Evolutionary conservation across 1,284 basidiomycete genomes (phyloP).

Genomic region (Boletus holoroseus): DNA sequence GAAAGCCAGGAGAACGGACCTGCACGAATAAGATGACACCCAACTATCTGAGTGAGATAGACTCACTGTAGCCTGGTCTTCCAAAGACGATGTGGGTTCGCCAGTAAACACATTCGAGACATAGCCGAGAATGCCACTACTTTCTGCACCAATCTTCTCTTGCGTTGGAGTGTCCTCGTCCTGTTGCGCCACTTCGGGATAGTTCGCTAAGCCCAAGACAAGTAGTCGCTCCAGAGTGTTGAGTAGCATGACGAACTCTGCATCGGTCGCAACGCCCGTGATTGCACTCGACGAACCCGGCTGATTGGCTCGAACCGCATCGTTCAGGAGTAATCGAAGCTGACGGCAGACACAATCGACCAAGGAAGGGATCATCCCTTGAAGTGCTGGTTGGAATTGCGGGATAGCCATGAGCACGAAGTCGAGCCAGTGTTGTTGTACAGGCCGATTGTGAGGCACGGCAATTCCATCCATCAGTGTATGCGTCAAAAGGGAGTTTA

Average conservation of each 20-base stretch:
- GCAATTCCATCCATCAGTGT: constrained; percentile 80
- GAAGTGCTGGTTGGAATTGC: constrained; percentile 69
- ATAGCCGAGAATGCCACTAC: constrained; percentile 69
- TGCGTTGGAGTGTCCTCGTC: constrained; percentile 53
- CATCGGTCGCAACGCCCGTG: constrained; percentile 59
- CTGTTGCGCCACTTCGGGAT: constrained; percentile 42
- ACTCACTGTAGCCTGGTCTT: constrained; percentile 57
- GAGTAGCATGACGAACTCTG: constrained; percentile 79
- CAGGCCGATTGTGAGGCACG: constrained; percentile 61
- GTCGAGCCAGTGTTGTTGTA: constrained; percentile 94
- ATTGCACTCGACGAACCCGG: constrained; percentile 39
- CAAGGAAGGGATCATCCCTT: constrained; percentile 68
- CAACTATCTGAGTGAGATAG: neutral
- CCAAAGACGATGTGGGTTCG: constrained; percentile 44
- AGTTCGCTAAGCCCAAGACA: constrained; percentile 54
- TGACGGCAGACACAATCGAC: constrained; percentile 79
- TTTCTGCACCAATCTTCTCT: constrained; percentile 53
- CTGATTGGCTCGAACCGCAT: constrained; percentile 46
- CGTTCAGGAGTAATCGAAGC: constrained; percentile 53
- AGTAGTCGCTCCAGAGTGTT: constrained; percentile 80
- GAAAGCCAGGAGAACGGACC: constrained; percentile 66
- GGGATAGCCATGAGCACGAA: constrained; percentile 89
- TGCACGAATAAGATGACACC: constrained; percentile 29
- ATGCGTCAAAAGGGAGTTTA: constrained; percentile 70
- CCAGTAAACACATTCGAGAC: constrained; percentile 76